Percentiles rank a stretch among this genome's conserved stretches.
These are phyloP conservation scores for Hemileia vastatrix DNA, from an alignment of 1,284 basidiomycete species.

Conservation along the genomic window DNA sequence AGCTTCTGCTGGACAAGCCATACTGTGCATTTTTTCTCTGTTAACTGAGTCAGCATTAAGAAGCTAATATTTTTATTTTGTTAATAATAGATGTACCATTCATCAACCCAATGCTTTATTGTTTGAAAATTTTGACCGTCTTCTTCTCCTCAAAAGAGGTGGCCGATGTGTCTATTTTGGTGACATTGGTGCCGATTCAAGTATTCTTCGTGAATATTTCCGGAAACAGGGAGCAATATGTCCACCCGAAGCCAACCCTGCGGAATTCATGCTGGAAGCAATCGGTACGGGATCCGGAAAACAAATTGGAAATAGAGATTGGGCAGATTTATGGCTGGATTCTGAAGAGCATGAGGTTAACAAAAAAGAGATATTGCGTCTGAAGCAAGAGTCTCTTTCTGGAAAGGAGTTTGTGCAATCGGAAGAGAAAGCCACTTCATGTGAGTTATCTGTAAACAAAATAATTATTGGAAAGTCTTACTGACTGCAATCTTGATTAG, in stretches of 20 bases:
- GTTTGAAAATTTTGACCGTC: conserved; percentile 54
- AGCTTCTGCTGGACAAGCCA: conserved; percentile 72
- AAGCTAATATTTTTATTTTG: conserved; percentile 52
- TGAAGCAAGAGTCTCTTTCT: conserved; percentile 48
- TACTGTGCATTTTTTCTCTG: conserved; percentile 43
- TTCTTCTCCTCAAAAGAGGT: conserved; percentile 49
- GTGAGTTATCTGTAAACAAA: too few species aligned
- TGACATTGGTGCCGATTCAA: conserved; percentile 50
- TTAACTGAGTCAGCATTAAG: conserved; percentile 25
- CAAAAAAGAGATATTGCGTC: conserved; percentile 46
- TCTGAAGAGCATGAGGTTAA: conserved; percentile 37
- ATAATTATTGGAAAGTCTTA: too few species aligned
- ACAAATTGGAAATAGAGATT: conserved; percentile 58
- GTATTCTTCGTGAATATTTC: conserved; percentile 52
- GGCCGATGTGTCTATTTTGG: conserved; percentile 53
- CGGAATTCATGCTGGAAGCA: conserved; percentile 50
- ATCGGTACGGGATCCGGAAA: conserved; percentile 65
- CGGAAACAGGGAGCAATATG: conserved; percentile 49
- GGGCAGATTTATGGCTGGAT: conserved; percentile 61
- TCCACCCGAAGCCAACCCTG: conserved; percentile 51
- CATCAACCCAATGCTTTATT: conserved; percentile 56
- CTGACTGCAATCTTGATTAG: conserved; percentile 24
- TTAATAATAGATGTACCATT: conserved; percentile 43
- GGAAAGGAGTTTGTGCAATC: conserved; percentile 42
- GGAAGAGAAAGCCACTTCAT: not conserved